Base-by-base conservation (phyloP, 768 basidiomycete species). In the Boletus sp. region DNA sequence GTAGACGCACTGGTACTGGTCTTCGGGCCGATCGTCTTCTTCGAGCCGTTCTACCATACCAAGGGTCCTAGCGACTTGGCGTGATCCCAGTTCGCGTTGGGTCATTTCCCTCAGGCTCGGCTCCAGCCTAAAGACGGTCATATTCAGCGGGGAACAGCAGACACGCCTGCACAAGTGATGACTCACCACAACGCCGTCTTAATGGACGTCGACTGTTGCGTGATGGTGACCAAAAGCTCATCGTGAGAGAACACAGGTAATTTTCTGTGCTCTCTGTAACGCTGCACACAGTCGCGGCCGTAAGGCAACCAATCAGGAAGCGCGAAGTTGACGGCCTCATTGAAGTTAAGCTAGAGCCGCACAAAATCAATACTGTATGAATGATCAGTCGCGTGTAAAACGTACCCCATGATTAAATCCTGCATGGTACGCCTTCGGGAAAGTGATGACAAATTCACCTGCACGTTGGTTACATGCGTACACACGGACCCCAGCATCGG, bases 241-340 rank as follows among this genome's bases (percentile, higher is more conserved):
- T 98, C 93, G 70, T 99, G 97, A 32, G 94, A 98, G 73, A 99
- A 99, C 5, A 99, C 97, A 5, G 97, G 97, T 38, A 90, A 78
- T 70, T 98, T 98, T 70, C 84, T 75, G 71, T 97, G 88, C 58
- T 91, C 85, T 63, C 91, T 85, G 70, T 99, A 98, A 40, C 91
- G 83, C 65, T 86, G 80, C 13, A 95, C 93, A 66, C 93, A 97
- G 53, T 90, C 90, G 38, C 89, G 81, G 34, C 91, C 97, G 58
- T 82, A 84, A 8, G 87, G 77, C 43, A 98, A 75, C 97, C 97
- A 99, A 68, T 98, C 93, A 25, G 94, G 92, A 27, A 97, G 77
- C 11, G 97, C 96, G 65, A 98, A 98, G 71, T 99, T 98, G 65
- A 98, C 96, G 4, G 96, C 97, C 75, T 98, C 97, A 70, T 98